Evolutionary conservation across 1,284 basidiomycete species (phyloP).

Genomic region (Cutaneotrichosporon arboriforme): DNA sequence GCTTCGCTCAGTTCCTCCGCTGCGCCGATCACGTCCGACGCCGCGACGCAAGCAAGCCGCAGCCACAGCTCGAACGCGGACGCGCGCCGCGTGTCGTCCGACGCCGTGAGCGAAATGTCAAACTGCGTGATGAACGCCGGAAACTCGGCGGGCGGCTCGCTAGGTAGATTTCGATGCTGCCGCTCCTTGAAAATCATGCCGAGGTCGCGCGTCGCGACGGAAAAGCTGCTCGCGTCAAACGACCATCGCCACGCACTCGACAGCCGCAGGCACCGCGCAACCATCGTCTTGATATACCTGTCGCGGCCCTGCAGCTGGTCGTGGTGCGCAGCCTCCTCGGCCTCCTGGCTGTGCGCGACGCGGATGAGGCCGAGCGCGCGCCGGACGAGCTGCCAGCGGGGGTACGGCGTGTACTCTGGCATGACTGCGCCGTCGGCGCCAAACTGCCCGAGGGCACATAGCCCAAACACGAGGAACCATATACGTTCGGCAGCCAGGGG

Average conservation of each 20-base stretch:
- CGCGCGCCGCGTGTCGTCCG: constrained; percentile 55
- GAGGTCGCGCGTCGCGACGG: constrained; percentile 58
- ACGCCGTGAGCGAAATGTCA: constrained; percentile 56
- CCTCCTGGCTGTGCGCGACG: constrained; percentile 54
- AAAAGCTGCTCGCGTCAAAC: constrained; percentile 61
- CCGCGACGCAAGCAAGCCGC: constrained; percentile 47
- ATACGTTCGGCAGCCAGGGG: constrained; percentile 61
- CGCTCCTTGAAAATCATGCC: constrained; percentile 74
- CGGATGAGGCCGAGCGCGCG: constrained; percentile 59
- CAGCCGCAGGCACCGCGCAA: constrained; percentile 68
- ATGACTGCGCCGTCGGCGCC: constrained; percentile 56
- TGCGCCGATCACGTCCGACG: constrained; percentile 41
- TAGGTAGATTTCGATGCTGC: constrained; percentile 68
- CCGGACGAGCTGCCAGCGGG: constrained; percentile 65
- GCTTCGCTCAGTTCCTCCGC: constrained; percentile 40
- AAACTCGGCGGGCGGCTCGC: constrained; percentile 65
- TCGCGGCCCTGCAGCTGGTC: constrained; percentile 61
- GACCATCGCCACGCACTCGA: constrained; percentile 69
- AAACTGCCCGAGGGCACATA: constrained; percentile 76
- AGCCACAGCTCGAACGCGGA: constrained; percentile 75
- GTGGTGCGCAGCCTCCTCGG: constrained; percentile 51
- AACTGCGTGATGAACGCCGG: constrained; percentile 67
- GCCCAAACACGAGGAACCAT: constrained; percentile 66
- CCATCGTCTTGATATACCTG: constrained; percentile 66
- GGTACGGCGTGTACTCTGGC: constrained; percentile 49